Percentiles rank a stretch among this genome's conserved stretches.
Conservation (phyloP, 1,284 basidiomycete species). For the Ceratobasidium sp. region DNA sequence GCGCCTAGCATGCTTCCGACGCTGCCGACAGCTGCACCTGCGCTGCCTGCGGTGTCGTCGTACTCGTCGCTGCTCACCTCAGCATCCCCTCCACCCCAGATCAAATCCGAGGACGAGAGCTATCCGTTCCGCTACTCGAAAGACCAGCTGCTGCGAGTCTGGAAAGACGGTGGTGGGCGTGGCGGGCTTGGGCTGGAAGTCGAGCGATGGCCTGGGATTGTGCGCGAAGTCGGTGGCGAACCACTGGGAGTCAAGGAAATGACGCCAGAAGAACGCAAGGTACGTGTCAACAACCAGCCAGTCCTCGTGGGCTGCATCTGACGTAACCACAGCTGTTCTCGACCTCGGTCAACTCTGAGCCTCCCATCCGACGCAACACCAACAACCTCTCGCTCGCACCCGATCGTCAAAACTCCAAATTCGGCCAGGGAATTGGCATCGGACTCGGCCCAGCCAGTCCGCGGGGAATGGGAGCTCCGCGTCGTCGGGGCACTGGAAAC, state of each 20-base stretch:
- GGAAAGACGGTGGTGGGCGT: conserved; percentile 77
- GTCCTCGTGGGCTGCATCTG: conserved; percentile 22
- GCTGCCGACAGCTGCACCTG: conserved; percentile 47
- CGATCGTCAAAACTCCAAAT: conserved; percentile 14
- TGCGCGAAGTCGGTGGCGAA: conserved; percentile 72
- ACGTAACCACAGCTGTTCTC: conserved; percentile 40
- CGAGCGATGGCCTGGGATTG: conserved; percentile 84
- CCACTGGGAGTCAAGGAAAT: conserved; percentile 81
- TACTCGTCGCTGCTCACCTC: conserved; percentile 81
- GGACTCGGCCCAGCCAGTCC: conserved; percentile 25
- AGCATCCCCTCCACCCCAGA: conserved; percentile 54
- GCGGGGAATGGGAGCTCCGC: conserved; percentile 19
- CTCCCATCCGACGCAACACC: conserved; percentile 36
- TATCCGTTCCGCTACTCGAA: conserved; percentile 86
- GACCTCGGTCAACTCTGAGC: conserved; percentile 41
- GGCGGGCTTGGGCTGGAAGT: conserved; percentile 81
- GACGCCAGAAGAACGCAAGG: conserved; percentile 87
- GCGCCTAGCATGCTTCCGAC: conserved; percentile 43
- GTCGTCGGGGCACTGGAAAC: conserved; percentile 17
- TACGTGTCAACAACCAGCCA: conserved; percentile 69
- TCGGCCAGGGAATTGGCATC: conserved; percentile 29
- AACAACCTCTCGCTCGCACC: conserved; percentile 10
- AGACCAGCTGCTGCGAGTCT: conserved; percentile 84
- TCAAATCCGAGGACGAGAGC: conserved; percentile 64
- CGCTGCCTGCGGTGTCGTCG: conserved; percentile 64